Evolutionary conservation across 2,329 filamentous ascomycete species (phyloP), one percentile per base, ranked within the genome.

Genomic region (Cytospora chrysosperma): DNA sequence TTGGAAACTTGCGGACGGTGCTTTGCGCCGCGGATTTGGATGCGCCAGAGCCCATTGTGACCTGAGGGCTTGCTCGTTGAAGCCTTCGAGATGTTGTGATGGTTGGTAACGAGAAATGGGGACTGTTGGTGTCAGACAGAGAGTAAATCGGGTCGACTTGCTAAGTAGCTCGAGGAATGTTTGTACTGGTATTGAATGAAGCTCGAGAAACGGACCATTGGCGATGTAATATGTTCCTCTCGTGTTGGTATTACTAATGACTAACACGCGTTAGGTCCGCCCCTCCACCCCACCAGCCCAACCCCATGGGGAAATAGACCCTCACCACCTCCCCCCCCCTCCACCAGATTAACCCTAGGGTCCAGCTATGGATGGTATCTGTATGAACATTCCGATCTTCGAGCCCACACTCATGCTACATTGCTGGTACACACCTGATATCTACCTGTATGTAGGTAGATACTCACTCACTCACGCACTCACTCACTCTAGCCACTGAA

Each of bases 1-100:
- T 67, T 37, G 71, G 72, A 50, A 73, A 73, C 49, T 70, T 67
- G 56, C 65, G 65, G 24, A 65, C 24, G 28, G 59, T 62, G 56
- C 54, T 65, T 26, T 61, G 65, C 54, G 65, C 65, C 17, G 56
- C 63, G 5, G 64, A 47, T 15, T 67, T 67, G 53, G 65, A 67
- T 43, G 65, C 59, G 59, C 59, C 40, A 34, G 65, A 65, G 37
- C 65, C 65, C 65, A 67, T 67, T 37, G 13, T 62, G 56, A 19
- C 1, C 21, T 37, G 40, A 9, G 10, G 21, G 1, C 4, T 21
- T 30, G 52, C 21, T 27, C 53, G 12, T 50, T 7, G 26, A 17
- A 4, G 32, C 1, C 17, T 21, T 40, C 19, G 17, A 17, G 37
- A 6, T 40, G 9, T 40, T 9, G 15, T 15, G 17, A 1, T n/a